Evolutionary conservation across 2,329 filamentous ascomycete genomes (phyloP).

Genomic region (Exophiala phaeomuriformis): DNA sequence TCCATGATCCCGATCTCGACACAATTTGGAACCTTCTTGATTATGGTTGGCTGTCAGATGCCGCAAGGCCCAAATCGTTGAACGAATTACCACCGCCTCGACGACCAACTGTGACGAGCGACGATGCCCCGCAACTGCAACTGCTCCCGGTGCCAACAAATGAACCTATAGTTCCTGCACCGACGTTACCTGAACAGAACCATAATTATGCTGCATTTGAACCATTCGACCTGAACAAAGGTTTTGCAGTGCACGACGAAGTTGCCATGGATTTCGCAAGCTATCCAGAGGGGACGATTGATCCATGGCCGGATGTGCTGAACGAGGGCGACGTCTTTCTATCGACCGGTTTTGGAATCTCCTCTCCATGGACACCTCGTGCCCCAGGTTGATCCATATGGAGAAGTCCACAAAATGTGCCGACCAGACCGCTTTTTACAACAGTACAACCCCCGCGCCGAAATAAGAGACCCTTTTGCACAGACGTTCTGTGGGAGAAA

Average conservation of each 20-base stretch:
- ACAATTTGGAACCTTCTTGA: conserved; percentile 13
- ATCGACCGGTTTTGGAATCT: background rate
- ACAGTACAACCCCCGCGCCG: too few relatives aligned
- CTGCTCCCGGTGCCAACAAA: background rate
- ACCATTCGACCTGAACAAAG: background rate
- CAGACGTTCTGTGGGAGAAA: too few relatives aligned
- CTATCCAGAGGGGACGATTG: background rate
- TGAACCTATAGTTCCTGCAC: background rate
- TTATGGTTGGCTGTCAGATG: conserved; percentile 16
- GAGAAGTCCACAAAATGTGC: background rate
- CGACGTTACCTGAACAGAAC: background rate
- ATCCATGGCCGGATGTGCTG: background rate
- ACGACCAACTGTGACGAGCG: background rate
- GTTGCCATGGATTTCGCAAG: background rate
- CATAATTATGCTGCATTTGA: background rate
- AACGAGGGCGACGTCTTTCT: background rate
- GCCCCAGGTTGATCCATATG: background rate
- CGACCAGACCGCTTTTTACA: background rate
- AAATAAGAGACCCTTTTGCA: too few relatives aligned
- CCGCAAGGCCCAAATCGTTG: background rate
- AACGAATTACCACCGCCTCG: background rate
- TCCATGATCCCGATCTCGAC: conserved; percentile 2
- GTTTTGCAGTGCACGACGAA: background rate
- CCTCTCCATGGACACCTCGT: background rate
- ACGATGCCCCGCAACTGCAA: background rate